Evolutionary conservation across 371 early-diverging fungal genomes (phyloP).

Genomic region (Mortierella sp.): DNA sequence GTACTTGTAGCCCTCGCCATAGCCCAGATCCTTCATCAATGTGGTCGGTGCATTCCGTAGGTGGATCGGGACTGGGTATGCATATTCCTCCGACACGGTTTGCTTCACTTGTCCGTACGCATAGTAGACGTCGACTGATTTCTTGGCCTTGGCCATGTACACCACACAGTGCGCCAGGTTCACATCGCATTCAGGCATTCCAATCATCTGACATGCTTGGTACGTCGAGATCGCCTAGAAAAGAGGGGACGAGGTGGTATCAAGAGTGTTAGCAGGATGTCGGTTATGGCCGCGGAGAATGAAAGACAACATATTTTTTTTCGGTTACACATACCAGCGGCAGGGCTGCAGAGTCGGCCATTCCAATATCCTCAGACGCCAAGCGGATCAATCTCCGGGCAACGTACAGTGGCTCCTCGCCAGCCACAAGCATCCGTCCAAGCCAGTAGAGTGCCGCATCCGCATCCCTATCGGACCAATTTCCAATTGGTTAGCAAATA

Average conservation of each 20-base stretch:
- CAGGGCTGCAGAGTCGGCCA: conserved; percentile 85
- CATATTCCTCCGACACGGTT: conserved; percentile 68
- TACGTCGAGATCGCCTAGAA: conserved; percentile 80
- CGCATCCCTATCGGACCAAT: conserved; percentile 63
- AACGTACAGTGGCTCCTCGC: conserved; percentile 92
- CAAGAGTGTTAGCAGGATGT: not conserved
- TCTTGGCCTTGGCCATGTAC: conserved; percentile 84
- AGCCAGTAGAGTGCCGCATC: conserved; percentile 91
- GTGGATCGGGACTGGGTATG: conserved; percentile 88
- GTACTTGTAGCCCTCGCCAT: conserved; percentile 85
- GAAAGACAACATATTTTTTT: not conserved
- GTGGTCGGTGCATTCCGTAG: conserved; percentile 88
- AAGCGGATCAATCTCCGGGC: conserved; percentile 74
- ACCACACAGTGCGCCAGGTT: conserved; percentile 84
- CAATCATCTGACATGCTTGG: conserved; percentile 87
- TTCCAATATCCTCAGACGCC: conserved; percentile 92
- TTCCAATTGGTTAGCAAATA: not conserved
- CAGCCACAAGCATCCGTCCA: conserved; percentile 89
- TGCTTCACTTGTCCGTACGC: conserved; percentile 76
- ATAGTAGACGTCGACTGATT: conserved; percentile 84
- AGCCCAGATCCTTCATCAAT: conserved; percentile 82
- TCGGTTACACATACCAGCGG: conserved; percentile 62
- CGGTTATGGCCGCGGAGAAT: not conserved
- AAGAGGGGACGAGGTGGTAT: too few relatives aligned
- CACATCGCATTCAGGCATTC: conserved; percentile 93